Conservation (phyloP, 73 alveolate genomes). For the Paramecium bursaria region DNA sequence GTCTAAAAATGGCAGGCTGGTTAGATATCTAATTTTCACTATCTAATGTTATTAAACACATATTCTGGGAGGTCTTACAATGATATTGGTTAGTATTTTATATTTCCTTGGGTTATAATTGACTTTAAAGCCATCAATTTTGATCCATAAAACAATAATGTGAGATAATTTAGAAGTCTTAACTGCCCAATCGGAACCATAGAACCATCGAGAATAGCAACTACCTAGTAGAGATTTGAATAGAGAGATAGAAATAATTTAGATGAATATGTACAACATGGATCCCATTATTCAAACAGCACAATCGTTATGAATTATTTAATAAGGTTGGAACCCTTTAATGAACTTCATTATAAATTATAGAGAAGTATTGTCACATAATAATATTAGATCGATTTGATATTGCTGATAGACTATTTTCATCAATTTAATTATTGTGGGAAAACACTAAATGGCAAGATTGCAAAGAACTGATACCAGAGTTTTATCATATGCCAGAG, state of each 20-base stretch:
- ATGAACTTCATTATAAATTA: slow-evolving; percentile 66
- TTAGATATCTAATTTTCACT: slow-evolving; percentile 1
- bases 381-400: slow-evolving; percentile 80
- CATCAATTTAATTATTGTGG: slow-evolving; percentile 81
- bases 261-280: slow-evolving; percentile 75
- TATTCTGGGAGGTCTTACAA: slow-evolving; percentile 25
- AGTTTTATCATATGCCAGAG: slow-evolving; percentile 96
- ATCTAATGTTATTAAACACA: slow-evolving; percentile 14
- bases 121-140: background rate
- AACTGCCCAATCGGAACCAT: slow-evolving; percentile 37
- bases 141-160: background rate
- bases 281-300: slow-evolving; percentile 92
- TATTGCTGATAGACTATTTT: slow-evolving; percentile 91
- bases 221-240: slow-evolving; percentile 1
- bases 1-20: slow-evolving; percentile 7
- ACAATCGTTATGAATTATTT: slow-evolving; percentile 86
- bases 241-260: slow-evolving; percentile 1
- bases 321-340: slow-evolving; percentile 85
- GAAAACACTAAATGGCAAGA: slow-evolving; percentile 87
- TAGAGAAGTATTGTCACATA: background rate
- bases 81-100: slow-evolving; percentile 27
- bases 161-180: background rate
- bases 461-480: slow-evolving; percentile 96
- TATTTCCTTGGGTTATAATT: slow-evolving; percentile 30
- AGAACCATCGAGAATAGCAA: background rate